These are phyloP conservation scores for Fonsecaea pedrosoi DNA, from an alignment of 2,329 filamentous ascomycete genomes.

Conservation along the genomic window DNA sequence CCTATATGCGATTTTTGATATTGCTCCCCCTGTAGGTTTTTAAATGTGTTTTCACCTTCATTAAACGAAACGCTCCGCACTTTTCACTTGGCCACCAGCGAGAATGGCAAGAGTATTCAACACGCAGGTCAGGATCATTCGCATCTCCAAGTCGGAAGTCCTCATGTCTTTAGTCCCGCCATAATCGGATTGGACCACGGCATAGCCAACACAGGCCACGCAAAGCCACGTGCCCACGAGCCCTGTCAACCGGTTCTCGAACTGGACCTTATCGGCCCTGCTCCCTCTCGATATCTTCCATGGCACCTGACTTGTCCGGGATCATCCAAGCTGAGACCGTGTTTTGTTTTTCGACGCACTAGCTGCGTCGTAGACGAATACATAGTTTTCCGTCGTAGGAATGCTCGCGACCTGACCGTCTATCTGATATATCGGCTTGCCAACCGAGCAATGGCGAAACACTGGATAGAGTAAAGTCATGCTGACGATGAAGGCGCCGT, in stretches of 20 bases:
- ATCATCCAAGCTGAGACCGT: background rate
- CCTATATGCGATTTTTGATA: constrained; percentile 1
- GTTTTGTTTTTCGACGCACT: background rate
- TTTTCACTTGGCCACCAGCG: background rate
- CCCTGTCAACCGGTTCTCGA: background rate
- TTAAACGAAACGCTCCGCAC: background rate
- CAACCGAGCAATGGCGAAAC: background rate
- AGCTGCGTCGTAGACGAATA: background rate
- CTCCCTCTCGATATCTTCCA: background rate
- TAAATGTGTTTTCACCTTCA: background rate
- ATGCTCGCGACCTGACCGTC: background rate
- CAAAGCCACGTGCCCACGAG: background rate
- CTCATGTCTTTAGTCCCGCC: background rate
- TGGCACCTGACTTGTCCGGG: background rate
- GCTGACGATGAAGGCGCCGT: background rate
- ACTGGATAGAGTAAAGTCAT: background rate
- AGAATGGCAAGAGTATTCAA: background rate
- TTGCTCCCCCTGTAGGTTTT: background rate
- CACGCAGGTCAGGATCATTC: background rate
- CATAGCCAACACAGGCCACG: background rate
- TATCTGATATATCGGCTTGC: background rate
- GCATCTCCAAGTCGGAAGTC: background rate
- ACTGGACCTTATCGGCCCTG: background rate
- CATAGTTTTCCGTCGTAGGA: background rate
- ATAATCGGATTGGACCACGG: background rate